Conservation (phyloP, 192 early-diverging fungal species). For the Chytriomyces sp. region DNA sequence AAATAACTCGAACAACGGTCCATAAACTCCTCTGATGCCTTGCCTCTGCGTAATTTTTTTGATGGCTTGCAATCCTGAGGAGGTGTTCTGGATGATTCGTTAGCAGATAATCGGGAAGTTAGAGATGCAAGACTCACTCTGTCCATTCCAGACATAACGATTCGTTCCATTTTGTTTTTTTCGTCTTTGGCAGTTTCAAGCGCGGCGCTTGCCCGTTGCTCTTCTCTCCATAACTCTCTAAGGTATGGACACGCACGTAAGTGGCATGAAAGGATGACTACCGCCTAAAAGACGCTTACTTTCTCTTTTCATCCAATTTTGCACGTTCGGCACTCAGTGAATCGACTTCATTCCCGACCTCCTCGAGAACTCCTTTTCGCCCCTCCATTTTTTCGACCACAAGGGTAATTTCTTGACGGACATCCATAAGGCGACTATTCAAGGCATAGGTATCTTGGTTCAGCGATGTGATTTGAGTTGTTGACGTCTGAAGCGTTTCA, state of each 20-base stretch:
- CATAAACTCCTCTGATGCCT: constrained; percentile 78
- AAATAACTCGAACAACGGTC: constrained; percentile 91
- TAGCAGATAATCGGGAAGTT: constrained; percentile 2
- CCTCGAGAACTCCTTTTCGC: constrained; percentile 49
- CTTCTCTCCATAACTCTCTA: constrained; percentile 89
- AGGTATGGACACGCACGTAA: background rate
- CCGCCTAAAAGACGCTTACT: constrained; percentile 53
- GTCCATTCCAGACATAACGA: constrained; percentile 78
- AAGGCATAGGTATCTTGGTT: constrained; percentile 45
- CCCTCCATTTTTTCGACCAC: constrained; percentile 45
- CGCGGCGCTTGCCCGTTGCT: constrained; percentile 71
- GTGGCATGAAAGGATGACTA: background rate
- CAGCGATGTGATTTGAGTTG: constrained; percentile 56
- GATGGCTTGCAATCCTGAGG: constrained; percentile 78
- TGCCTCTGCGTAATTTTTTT: constrained; percentile 65
- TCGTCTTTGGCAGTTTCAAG: constrained; percentile 75
- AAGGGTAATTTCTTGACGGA: constrained; percentile 43
- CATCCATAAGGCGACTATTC: constrained; percentile 33
- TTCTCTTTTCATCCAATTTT: constrained; percentile 69
- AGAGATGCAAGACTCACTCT: constrained; percentile 51
- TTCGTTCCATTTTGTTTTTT: constrained; percentile 72
- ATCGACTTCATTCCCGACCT: constrained; percentile 46
- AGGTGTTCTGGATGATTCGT: constrained; percentile 62
- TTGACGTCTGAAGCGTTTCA: constrained; percentile 54
- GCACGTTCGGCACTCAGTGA: constrained; percentile 57